Evolutionary conservation across 2,329 filamentous ascomycete species (phyloP).

Genomic region (Hawksworthiomyces lignivorus): DNA sequence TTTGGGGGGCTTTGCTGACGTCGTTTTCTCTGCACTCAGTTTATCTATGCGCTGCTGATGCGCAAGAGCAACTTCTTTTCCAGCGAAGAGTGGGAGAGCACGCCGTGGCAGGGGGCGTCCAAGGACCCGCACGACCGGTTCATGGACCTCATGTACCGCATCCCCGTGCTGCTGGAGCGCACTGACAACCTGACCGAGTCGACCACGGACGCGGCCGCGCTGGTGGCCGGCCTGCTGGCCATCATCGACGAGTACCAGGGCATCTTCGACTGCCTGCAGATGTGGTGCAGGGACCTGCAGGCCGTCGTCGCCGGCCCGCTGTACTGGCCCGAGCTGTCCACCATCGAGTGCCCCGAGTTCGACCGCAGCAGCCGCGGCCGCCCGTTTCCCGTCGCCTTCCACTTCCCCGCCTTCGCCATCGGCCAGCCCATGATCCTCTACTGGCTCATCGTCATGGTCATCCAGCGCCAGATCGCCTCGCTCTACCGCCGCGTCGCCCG

Average conservation of each 20-base stretch:
- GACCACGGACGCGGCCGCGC: background rate
- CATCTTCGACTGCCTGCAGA: conserved; percentile 7
- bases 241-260: conserved; percentile 10
- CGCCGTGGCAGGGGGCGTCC: conserved; percentile 11
- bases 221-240: conserved; percentile 1
- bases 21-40: conserved; percentile 7
- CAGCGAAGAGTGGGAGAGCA: conserved; percentile 12
- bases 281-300: conserved; percentile 12
- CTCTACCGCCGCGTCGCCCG: conserved; percentile 4
- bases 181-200: conserved; percentile 1
- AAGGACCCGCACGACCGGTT: conserved; percentile 18
- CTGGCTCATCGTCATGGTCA: conserved; percentile 14
- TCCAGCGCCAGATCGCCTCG: conserved; percentile 10
- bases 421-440: conserved; percentile 15
- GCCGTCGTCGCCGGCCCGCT: conserved; percentile 13
- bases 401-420: conserved; percentile 17
- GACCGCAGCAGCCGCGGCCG: background rate
- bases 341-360: conserved; percentile 3
- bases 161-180: conserved; percentile 12
- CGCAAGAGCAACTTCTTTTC: conserved; percentile 14
- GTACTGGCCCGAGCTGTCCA: conserved; percentile 16
- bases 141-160: conserved; percentile 16
- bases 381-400: conserved; percentile 17
- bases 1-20: too few relatives aligned
- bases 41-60: conserved; percentile 12